phyloP scores from a whole-genome alignment of 345 rosid species.

The Eutrema heterophyllum region DNA sequence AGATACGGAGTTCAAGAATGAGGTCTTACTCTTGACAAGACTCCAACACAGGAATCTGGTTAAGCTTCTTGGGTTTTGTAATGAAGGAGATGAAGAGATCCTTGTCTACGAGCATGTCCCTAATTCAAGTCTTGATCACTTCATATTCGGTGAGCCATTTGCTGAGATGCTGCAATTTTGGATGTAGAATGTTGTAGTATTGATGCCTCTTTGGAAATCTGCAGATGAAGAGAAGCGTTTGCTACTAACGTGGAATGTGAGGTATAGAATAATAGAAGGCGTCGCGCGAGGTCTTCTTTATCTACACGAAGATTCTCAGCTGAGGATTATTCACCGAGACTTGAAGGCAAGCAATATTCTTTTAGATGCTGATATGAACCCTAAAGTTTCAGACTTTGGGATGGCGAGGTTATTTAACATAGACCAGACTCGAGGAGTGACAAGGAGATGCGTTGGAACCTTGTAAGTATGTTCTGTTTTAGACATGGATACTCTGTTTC shows the following conservation, averaged over 20 bases:
- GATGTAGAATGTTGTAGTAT: neutral
- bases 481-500: neutral
- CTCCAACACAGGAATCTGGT: neutral
- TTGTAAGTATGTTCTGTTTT: conserved; percentile 17
- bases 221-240: conserved; percentile 12
- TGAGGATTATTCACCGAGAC: conserved; percentile 24
- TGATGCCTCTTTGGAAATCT: neutral
- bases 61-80: neutral
- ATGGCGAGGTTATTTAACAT: conserved; percentile 25
- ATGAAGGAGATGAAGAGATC: neutral
- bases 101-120: neutral
- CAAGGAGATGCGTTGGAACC: conserved; percentile 28
- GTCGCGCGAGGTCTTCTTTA: conserved; percentile 25
- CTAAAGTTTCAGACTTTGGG: conserved; percentile 32
- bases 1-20: neutral
- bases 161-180: neutral
- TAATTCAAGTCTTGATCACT: neutral
- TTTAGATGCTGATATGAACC: conserved; percentile 24
- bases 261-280: conserved; percentile 26
- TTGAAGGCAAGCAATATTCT: conserved; percentile 28
- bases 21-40: neutral
- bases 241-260: conserved; percentile 5
- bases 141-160: neutral
- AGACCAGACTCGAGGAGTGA: conserved; percentile 24
- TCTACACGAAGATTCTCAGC: conserved; percentile 28